Percentiles rank a stretch among this genome's conserved stretches.
Evolutionary conservation across 768 basidiomycete genomes (phyloP).

Genomic region (Xerocomellus amylosporus): DNA sequence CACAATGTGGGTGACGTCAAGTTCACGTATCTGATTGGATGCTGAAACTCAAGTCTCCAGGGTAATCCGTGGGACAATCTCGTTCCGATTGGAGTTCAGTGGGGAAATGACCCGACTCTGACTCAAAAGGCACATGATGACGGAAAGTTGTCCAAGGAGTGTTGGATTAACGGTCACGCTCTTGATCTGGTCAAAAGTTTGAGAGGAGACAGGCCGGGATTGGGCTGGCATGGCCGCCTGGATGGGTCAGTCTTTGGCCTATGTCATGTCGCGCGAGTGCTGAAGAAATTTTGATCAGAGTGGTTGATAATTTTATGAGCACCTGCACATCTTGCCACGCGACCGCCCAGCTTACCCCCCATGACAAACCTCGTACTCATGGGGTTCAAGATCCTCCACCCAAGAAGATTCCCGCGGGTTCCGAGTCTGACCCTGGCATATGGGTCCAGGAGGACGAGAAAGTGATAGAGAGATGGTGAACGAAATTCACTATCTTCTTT

Average conservation of each 20-base stretch:
- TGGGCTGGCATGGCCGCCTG: background rate
- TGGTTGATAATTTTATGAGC: background rate
- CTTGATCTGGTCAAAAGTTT: background rate
- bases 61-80: background rate
- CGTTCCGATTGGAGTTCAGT: conserved; percentile 1
- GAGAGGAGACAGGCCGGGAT: background rate
- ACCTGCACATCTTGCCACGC: background rate
- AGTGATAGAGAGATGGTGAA: background rate
- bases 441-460: background rate
- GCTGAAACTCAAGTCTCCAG: background rate
- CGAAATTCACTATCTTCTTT: background rate
- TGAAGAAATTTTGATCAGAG: background rate
- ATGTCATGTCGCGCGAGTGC: background rate
- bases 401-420: background rate
- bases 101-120: background rate
- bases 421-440: background rate
- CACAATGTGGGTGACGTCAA: background rate
- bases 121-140: background rate
- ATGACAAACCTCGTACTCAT: background rate
- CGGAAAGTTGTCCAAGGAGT: background rate
- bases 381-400: background rate
- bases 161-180: background rate
- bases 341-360: background rate
- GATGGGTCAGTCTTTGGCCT: too few species aligned
- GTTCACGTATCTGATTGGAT: background rate